Percentiles rank a stretch among this genome's conserved stretches.
Conservation (phyloP, 2,329 filamentous ascomycete genomes). For the Claviceps digitariae region DNA sequence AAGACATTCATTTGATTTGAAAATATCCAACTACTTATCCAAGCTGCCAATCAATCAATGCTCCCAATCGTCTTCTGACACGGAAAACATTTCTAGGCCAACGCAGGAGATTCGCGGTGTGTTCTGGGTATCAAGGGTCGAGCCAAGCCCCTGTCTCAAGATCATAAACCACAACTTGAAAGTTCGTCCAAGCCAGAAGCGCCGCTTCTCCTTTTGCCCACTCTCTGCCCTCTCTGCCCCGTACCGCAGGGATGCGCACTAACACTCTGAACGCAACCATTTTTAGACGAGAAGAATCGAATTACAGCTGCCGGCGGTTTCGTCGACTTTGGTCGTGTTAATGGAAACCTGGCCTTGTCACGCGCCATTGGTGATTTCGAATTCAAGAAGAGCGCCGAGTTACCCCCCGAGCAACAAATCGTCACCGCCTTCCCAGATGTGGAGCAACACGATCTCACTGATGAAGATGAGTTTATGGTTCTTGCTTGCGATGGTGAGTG, state of each 20-base stretch:
- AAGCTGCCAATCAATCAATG: neutral
- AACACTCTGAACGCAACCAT: conserved; percentile 4
- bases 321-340: conserved; percentile 96
- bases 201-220: neutral
- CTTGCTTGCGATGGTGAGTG: conserved; percentile 79
- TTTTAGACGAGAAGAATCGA: conserved; percentile 76
- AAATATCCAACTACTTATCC: neutral
- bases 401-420: conserved; percentile 96
- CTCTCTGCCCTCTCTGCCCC: neutral
- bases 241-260: neutral
- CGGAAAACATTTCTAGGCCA: conserved; percentile 48
- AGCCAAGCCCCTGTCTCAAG: conserved; percentile 95
- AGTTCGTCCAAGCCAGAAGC: conserved; percentile 38
- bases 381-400: conserved; percentile 97
- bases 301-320: conserved; percentile 94
- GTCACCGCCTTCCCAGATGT: conserved; percentile 96
- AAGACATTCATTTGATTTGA: too few relatives aligned
- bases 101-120: conserved; percentile 89
- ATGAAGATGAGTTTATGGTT: conserved; percentile 92
- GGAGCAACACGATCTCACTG: conserved; percentile 73
- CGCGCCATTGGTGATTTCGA: conserved; percentile 98
- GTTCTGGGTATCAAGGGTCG: conserved; percentile 93
- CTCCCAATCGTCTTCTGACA: conserved; percentile 8
- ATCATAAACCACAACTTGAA: conserved; percentile 98
- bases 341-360: conserved; percentile 92